phyloP scores from a whole-genome alignment of 1,139 yeast genomes.

The Pichia sp. region DNA sequence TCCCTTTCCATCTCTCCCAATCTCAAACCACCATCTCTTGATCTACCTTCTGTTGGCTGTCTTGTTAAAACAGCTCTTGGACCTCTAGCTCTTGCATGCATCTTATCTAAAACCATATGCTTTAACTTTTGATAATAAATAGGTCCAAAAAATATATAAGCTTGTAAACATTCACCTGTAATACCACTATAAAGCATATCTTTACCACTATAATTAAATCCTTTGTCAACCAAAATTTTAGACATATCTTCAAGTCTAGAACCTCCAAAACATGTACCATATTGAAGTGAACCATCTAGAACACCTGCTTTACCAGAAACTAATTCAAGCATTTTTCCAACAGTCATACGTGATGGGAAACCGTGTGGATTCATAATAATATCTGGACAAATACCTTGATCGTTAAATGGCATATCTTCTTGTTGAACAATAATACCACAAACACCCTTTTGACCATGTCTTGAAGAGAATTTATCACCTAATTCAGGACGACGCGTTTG shows the following conservation, averaged over 20 bases:
- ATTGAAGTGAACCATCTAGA: conserved; percentile 81
- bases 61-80: conserved; percentile 97
- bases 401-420: conserved; percentile 93
- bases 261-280: conserved; percentile 98
- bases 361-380: conserved; percentile 99
- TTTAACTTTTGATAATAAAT: conserved; percentile 95
- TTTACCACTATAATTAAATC: conserved; percentile 92
- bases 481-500: conserved; percentile 97
- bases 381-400: conserved; percentile 85
- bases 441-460: conserved; percentile 99
- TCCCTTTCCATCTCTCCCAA: conserved; percentile 99
- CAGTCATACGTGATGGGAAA: conserved; percentile 99
- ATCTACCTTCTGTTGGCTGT: conserved; percentile 99
- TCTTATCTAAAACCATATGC: conserved; percentile 98
- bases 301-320: conserved; percentile 98
- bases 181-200: conserved; percentile 98
- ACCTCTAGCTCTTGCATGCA: conserved; percentile 99
- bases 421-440: conserved; percentile 97
- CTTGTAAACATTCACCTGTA: conserved; percentile 95
- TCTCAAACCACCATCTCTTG: conserved; percentile 98
- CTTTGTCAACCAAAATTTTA: conserved; percentile 81
- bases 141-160: conserved; percentile 97
- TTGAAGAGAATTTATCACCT: conserved; percentile 94
- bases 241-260: conserved; percentile 94
- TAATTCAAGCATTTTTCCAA: conserved; percentile 95